Evolutionary conservation across 2,329 filamentous ascomycete species (phyloP), one percentile per base, ranked within the genome.

Genomic region (Microsporum ferrugineum): DNA sequence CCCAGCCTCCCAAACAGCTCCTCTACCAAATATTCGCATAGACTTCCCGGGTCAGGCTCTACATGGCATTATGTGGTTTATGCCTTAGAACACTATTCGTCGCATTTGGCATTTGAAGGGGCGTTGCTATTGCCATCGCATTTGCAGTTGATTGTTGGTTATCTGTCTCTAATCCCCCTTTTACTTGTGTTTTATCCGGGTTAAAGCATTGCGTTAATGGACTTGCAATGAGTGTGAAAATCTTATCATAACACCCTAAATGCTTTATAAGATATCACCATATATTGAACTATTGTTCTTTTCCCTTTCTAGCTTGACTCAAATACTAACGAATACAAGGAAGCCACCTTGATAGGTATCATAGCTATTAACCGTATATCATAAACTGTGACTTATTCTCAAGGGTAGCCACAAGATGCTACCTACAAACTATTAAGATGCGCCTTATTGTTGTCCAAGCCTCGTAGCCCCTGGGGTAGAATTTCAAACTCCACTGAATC

Each of bases 11-110:
- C 23, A 29, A 33, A 14, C 29, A 12, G 2, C 23, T 27, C 17
- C 23, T 14, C n/a, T 45, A 23, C 43, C 43, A 27, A 5, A 5
- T 27, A 27, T 27, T 17, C 17, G 43, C 43, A 47, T 27, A 10
- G 43, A 27, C 43, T 47, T 47, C 43, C 43, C 43, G 17, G 4
- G 43, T 47, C 43, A 23, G 3, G 60, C 60, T 10, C 59, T 70
- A 2, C 66, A 66, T 8, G 70, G 69, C 65, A 61, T 66, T 10
- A 47, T 47, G 17, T 47, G 17, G 43, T 8, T 47, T 47, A 23
- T 47, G 51, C 66, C 65, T 73, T 29, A 68, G 71, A 5, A 63
- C 71, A n/a, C 67, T 59, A 4, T 64, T 71, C 36, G 58, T 69
- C 2, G 63, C 63, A 17, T 67, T 71, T 57, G 69, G 65, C 8